phyloP scores from a whole-genome alignment of 78 protist species.

The Cavenderia fasciculata region DNA sequence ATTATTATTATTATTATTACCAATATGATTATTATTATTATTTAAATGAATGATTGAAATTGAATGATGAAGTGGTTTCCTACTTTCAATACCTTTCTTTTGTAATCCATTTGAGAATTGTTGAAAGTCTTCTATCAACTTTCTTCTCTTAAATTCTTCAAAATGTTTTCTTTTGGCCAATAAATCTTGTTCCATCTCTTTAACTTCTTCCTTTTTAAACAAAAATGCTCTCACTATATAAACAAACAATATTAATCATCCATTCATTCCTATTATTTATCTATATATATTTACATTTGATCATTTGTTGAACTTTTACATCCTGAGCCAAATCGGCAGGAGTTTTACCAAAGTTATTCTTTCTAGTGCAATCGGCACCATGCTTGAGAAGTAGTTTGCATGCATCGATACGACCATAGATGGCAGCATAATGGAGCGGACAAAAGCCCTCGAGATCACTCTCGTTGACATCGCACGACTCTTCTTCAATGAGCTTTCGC shows the following conservation, averaged over 20 bases:
- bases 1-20: background rate
- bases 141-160: constrained; percentile 59
- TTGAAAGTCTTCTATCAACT: constrained; percentile 44
- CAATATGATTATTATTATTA: constrained; percentile 2
- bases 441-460: constrained; percentile 71
- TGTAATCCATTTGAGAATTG: constrained; percentile 10
- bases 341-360: constrained; percentile 74
- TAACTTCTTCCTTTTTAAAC: constrained; percentile 73
- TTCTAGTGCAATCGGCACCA: constrained; percentile 67
- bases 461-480: constrained; percentile 77
- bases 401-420: constrained; percentile 74
- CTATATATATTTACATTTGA: constrained; percentile 35
- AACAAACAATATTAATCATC: background rate
- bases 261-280: background rate
- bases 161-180: constrained; percentile 38
- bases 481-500: constrained; percentile 69
- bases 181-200: constrained; percentile 73
- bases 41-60: background rate
- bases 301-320: constrained; percentile 75
- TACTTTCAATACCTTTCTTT: constrained; percentile 24
- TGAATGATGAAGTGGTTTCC: background rate
- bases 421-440: constrained; percentile 76
- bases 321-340: constrained; percentile 77
- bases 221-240: constrained; percentile 61
- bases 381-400: constrained; percentile 51